Evolutionary conservation across 768 basidiomycete genomes (phyloP).

Genomic region (Russula abietina): DNA sequence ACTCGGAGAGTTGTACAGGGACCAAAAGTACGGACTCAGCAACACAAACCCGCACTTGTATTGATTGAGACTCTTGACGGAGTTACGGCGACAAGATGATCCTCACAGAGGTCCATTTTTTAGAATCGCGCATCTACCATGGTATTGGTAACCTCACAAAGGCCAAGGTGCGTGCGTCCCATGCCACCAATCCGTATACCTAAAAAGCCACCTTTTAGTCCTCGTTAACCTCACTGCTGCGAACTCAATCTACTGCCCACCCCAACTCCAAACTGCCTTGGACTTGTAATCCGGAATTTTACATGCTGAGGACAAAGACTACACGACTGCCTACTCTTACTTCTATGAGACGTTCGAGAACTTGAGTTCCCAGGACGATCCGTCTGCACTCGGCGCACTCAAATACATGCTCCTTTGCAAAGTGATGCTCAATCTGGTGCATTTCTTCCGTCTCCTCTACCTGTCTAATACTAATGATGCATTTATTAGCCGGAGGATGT

Average conservation of each 20-base stretch:
- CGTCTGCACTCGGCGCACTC: conserved; percentile 67
- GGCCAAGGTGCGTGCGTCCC: conserved; percentile 57
- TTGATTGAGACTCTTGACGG: conserved; percentile 85
- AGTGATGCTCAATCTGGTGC: conserved; percentile 91
- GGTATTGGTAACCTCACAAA: conserved; percentile 86
- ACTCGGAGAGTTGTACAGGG: conserved; percentile 81
- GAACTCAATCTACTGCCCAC: conserved; percentile 91
- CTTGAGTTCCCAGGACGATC: conserved; percentile 63
- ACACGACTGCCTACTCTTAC: conserved; percentile 94
- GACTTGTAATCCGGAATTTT: conserved; percentile 75
- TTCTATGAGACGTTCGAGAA: conserved; percentile 97
- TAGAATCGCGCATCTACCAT: conserved; percentile 88
- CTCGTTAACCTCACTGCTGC: conserved; percentile 86
- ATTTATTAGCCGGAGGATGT: conserved; percentile 85
- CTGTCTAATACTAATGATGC: not conserved
- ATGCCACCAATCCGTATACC: not conserved
- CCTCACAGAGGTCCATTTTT: conserved; percentile 90
- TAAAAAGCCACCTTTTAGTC: conserved; percentile 42
- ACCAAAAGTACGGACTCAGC: conserved; percentile 68
- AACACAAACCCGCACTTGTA: conserved; percentile 71
- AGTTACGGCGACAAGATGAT: conserved; percentile 96
- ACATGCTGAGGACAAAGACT: conserved; percentile 97
- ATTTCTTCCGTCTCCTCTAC: conserved; percentile 28
- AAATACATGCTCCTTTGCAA: conserved; percentile 99
- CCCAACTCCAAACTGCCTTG: conserved; percentile 52